Conservation (phyloP, 768 basidiomycete genomes). For the Collybia mongolica region DNA sequence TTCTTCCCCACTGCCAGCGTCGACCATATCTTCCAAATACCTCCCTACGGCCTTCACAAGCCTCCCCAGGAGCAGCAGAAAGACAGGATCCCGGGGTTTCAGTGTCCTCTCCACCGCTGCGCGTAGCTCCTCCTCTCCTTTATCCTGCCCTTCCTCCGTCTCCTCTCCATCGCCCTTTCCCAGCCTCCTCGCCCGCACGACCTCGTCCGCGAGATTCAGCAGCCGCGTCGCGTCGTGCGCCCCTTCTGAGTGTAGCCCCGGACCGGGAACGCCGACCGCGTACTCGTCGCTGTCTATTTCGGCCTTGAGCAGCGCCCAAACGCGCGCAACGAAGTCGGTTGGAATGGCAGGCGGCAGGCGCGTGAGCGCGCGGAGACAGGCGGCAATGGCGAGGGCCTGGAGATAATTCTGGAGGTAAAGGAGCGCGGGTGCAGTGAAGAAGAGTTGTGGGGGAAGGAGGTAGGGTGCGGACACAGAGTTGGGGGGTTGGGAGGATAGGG, state of each 20-base stretch:
- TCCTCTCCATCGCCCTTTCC: constrained; percentile 31
- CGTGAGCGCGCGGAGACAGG: constrained; percentile 56
- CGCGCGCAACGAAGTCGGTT: constrained; percentile 50
- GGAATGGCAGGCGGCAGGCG: constrained; percentile 25
- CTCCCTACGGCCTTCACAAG: constrained; percentile 41
- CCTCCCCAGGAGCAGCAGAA: constrained; percentile 58
- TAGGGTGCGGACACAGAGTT: not conserved
- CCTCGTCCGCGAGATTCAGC: constrained; percentile 72
- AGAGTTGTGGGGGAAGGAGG: constrained; percentile 63
- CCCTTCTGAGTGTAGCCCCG: constrained; percentile 1
- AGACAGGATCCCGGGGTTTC: constrained; percentile 63
- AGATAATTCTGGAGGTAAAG: constrained; percentile 65
- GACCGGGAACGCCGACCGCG: not conserved
- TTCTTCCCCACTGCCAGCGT: not conserved
- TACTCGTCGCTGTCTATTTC: constrained; percentile 45
- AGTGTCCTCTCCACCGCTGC: constrained; percentile 64
- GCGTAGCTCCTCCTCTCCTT: constrained; percentile 46
- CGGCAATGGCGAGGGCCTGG: constrained; percentile 68
- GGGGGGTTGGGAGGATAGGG: not conserved
- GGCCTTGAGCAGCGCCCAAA: constrained; percentile 63
- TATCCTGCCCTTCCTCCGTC: not conserved
- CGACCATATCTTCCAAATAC: constrained; percentile 4
- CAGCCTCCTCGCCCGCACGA: constrained; percentile 50
- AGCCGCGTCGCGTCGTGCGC: constrained; percentile 47
- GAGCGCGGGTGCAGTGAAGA: constrained; percentile 54